Base-by-base conservation (phyloP, 257 asterid species). In the Lithospermum erythrorhizon region DNA sequence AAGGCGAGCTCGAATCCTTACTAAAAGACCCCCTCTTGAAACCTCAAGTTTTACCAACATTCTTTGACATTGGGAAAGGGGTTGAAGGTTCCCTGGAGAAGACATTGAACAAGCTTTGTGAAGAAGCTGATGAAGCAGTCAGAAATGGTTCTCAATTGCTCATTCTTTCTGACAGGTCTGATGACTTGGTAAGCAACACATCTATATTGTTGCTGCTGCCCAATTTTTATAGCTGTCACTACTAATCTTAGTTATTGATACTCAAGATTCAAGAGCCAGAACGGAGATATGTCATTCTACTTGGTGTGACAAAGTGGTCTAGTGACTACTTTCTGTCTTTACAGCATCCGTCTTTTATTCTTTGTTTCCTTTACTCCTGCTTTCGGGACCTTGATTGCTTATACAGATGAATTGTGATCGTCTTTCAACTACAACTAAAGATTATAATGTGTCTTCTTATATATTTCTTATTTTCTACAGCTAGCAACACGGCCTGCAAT, bases 41-140 rank as follows among this genome's bases (percentile, higher is more conserved):
- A 69, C 68, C 99, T 63, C 89, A 80, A 79, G 81, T 89, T 68
- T 70, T 93, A 67, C 84, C 77, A 27, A 76, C 90, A 59, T 89
- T 84, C 82, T 93, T 93, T 63, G 73, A 79, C 75, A 84, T 93
- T 75, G 83, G 83, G 70, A 84, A 82, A 80, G 99, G 99, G 59
- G 73, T 89, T 53, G 97, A 93, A 65, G 96, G 97, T 65, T 86
- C 97, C 51, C 77, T 93, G 62, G 82, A 84, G 80, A 86, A 82
- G 79, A 67, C 85, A 52, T 65, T 93, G 59, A 51, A 78, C 82
- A 86, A 69, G 76, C 91, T 93, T 70, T 93, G 99, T 75, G 97
- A 93, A 84, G 94, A 90, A 65, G 99, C 99, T 55, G 99, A 93
- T 78, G 97, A 93, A 81, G 99, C 99, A 64, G 99, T 93, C 64